These are phyloP conservation scores for Beauveria caledonica DNA, from an alignment of 2,329 filamentous ascomycete genomes.

Conservation along the genomic window DNA sequence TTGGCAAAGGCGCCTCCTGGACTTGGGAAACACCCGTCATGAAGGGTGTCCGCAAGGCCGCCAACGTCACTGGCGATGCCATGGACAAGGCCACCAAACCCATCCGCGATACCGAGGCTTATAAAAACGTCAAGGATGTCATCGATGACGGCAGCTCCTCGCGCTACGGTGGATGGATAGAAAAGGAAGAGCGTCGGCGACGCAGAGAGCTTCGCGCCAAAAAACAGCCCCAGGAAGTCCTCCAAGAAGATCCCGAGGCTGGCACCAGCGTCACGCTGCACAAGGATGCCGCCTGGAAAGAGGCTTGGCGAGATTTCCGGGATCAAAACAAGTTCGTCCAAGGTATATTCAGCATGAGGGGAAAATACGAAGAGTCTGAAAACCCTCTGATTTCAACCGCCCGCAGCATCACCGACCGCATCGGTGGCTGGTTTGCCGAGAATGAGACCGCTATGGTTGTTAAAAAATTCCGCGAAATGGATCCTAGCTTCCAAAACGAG, in stretches of 20 bases:
- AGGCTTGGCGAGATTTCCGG: constrained; percentile 94
- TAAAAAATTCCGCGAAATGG: constrained; percentile 95
- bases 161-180: constrained; percentile 90
- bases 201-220: constrained; percentile 67
- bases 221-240: constrained; percentile 48
- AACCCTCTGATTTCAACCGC: constrained; percentile 92
- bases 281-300: constrained; percentile 96
- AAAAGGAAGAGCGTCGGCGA: constrained; percentile 86
- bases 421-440: constrained; percentile 94
- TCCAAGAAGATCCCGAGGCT: constrained; percentile 84
- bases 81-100: constrained; percentile 94
- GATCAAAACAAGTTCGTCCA: constrained; percentile 86
- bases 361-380: constrained; percentile 89
- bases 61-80: constrained; percentile 75
- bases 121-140: constrained; percentile 87
- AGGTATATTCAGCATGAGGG: constrained; percentile 76
- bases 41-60: constrained; percentile 81
- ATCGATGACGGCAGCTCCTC: constrained; percentile 97
- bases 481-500: constrained; percentile 89
- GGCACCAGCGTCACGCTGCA: constrained; percentile 91
- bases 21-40: constrained; percentile 95
- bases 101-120: constrained; percentile 88
- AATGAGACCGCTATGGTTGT: constrained; percentile 97
- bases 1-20: constrained; percentile 89
- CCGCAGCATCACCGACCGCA: constrained; percentile 84